These are phyloP conservation scores for Malassezia equina DNA, from an alignment of 1,284 basidiomycete genomes.

Conservation along the genomic window DNA sequence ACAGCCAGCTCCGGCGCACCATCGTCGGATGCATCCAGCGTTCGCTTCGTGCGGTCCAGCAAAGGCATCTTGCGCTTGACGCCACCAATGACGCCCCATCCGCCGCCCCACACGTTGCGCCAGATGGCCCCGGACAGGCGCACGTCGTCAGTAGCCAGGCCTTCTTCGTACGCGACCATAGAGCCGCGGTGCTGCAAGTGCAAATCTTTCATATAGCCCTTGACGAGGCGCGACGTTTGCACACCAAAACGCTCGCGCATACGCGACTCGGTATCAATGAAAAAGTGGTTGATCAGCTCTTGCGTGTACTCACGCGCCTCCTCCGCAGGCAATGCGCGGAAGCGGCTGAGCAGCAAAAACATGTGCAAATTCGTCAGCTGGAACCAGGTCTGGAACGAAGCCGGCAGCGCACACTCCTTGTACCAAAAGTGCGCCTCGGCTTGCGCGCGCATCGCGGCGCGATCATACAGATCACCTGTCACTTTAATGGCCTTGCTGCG, in stretches of 20 bases:
- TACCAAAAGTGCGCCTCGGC: constrained; percentile 43
- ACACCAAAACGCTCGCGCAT: constrained; percentile 67
- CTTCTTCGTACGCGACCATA: constrained; percentile 70
- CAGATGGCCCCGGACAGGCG: constrained; percentile 70
- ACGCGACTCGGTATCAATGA: constrained; percentile 84
- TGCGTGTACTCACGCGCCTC: constrained; percentile 62
- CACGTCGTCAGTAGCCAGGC: constrained; percentile 51
- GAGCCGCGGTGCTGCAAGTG: constrained; percentile 85
- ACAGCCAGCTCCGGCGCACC: constrained; percentile 52
- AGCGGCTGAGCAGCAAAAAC: constrained; percentile 76
- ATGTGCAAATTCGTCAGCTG: constrained; percentile 86
- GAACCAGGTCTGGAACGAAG: constrained; percentile 96
- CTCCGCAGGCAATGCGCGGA: constrained; percentile 67
- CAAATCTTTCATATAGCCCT: constrained; percentile 76
- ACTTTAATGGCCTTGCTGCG: constrained; percentile 53
- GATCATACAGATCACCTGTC: constrained; percentile 54
- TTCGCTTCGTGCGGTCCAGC: not conserved
- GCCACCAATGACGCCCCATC: constrained; percentile 50
- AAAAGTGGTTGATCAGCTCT: constrained; percentile 87
- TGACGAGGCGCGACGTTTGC: constrained; percentile 65
- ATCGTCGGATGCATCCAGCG: constrained; percentile 18
- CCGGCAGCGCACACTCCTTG: constrained; percentile 68
- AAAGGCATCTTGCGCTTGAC: constrained; percentile 40
- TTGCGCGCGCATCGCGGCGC: constrained; percentile 51
- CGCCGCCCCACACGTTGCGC: constrained; percentile 69